Conservation (phyloP, 2,329 filamentous ascomycete genomes). For the Alternaria postmessia region DNA sequence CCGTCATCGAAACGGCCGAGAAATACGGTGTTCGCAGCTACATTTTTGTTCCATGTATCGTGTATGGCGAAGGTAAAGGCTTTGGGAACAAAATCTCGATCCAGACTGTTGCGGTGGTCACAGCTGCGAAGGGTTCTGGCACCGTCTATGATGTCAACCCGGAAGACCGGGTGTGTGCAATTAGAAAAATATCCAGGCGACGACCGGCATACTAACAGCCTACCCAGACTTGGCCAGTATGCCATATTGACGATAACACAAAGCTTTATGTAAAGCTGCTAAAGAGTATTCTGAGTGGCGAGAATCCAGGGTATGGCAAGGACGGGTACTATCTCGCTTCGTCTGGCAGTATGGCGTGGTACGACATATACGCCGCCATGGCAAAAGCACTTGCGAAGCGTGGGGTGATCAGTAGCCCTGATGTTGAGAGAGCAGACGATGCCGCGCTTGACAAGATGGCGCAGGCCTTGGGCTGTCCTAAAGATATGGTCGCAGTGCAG, state of each 20-base stretch:
- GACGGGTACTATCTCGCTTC: conserved; percentile 62
- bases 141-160: conserved; percentile 47
- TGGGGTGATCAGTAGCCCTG: conserved; percentile 50
- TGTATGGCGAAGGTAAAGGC: conserved; percentile 59
- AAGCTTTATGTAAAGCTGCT: conserved; percentile 58
- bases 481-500: conserved; percentile 33
- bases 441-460: conserved; percentile 53
- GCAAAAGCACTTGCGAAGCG: conserved; percentile 54
- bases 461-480: not conserved
- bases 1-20: conserved; percentile 56
- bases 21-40: conserved; percentile 57
- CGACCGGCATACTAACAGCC: conserved; percentile 36
- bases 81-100: conserved; percentile 63
- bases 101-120: conserved; percentile 60
- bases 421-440: conserved; percentile 50
- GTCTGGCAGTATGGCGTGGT: conserved; percentile 60
- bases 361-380: conserved; percentile 60
- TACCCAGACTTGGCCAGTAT: conserved; percentile 59
- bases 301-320: conserved; percentile 51
- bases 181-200: conserved; percentile 4
- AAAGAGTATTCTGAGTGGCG: conserved; percentile 53
- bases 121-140: conserved; percentile 53
- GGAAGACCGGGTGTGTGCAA: not conserved
- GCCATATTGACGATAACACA: conserved; percentile 60
- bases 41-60: conserved; percentile 64